Evolutionary conservation across 129 eudicot genomes (phyloP).

Genomic region (Arctium lappa): DNA sequence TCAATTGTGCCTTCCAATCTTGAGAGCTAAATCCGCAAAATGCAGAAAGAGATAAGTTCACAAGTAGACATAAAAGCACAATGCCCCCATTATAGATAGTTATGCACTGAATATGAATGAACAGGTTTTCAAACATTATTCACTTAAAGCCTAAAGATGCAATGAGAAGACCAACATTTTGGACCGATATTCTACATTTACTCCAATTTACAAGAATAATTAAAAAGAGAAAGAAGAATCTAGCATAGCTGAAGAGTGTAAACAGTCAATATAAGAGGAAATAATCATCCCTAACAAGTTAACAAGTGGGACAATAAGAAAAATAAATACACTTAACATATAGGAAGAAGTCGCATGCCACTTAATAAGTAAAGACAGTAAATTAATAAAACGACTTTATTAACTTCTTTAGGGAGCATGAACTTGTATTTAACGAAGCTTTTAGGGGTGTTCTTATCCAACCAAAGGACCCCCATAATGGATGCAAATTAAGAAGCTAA

Average conservation of each 20-base stretch:
- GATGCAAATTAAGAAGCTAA: neutral
- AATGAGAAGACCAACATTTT: neutral
- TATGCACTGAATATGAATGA: neutral
- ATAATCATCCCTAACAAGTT: neutral
- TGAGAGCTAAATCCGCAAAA: constrained; percentile 49
- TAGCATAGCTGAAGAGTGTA: constrained; percentile 3
- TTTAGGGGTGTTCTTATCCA: neutral
- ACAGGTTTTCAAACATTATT: neutral
- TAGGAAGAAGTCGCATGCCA: neutral
- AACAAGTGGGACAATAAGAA: neutral
- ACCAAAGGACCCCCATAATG: neutral
- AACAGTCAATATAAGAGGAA: neutral
- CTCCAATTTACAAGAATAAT: neutral
- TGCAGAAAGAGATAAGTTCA: constrained; percentile 17
- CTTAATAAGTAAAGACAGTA: neutral
- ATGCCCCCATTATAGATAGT: neutral
- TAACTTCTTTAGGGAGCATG: neutral
- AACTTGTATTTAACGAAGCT: neutral
- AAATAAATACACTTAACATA: neutral
- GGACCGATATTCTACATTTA: neutral
- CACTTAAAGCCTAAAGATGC: neutral
- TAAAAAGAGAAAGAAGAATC: neutral
- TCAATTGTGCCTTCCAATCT: constrained; percentile 63
- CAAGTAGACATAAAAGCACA: neutral
- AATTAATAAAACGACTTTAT: neutral